Evolutionary conservation across 2,329 filamentous ascomycete genomes (phyloP).

Genomic region (Fusarium phyllophilum): DNA sequence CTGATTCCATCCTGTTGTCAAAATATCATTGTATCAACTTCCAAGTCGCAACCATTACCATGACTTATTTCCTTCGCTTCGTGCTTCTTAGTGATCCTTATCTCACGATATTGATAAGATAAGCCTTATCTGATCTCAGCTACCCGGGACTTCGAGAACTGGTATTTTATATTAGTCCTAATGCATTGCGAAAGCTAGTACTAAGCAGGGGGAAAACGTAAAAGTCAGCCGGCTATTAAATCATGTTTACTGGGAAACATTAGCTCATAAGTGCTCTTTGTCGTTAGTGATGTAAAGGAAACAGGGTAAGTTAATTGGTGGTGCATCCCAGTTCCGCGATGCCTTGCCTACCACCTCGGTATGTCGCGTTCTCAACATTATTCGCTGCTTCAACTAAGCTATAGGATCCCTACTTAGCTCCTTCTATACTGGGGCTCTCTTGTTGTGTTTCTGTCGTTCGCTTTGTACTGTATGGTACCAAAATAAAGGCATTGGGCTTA

Average conservation of each 20-base stretch:
- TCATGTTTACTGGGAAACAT: fast-evolving
- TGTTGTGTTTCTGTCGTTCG: too few species aligned
- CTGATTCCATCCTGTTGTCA: fast-evolving
- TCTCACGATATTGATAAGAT: background rate
- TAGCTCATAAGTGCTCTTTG: fast-evolving
- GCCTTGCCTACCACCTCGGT: too few species aligned
- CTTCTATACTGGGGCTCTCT: fast-evolving
- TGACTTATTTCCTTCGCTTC: fast-evolving
- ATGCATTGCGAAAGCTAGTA: too few species aligned
- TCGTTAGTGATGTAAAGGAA: fast-evolving
- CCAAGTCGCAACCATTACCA: fast-evolving
- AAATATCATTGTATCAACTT: background rate
- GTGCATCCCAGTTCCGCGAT: too few species aligned
- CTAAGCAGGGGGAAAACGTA: fast-evolving
- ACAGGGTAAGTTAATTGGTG: fast-evolving
- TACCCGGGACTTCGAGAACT: background rate
- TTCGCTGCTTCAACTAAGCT: fast-evolving
- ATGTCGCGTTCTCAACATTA: fast-evolving
- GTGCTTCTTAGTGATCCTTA: background rate
- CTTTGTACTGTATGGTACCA: fast-evolving
- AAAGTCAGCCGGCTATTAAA: fast-evolving
- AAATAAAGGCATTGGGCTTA: background rate
- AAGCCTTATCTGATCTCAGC: background rate
- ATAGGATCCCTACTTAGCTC: fast-evolving
- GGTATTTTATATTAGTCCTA: fast-evolving